Percentiles rank a stretch among this genome's conserved stretches.
Conservation (phyloP, 768 basidiomycete genomes). For the Neoboletus magnificus region DNA sequence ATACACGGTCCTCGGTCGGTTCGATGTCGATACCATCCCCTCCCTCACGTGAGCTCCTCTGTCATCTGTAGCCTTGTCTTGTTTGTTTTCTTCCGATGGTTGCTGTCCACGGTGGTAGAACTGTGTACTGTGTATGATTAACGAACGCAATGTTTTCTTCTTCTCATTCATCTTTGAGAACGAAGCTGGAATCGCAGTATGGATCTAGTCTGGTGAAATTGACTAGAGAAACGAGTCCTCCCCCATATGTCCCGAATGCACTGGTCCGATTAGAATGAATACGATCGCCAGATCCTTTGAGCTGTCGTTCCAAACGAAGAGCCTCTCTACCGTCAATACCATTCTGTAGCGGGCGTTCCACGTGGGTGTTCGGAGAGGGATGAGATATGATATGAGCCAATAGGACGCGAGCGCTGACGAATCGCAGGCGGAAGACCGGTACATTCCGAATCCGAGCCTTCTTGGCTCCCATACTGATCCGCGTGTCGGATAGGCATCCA, state of each 20-base stretch:
- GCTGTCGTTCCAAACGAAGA: too few species aligned
- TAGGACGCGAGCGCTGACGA: too few species aligned
- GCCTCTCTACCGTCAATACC: too few species aligned
- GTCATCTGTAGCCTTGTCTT: background rate
- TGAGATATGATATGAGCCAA: background rate
- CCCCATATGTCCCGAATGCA: too few species aligned
- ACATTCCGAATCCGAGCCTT: background rate
- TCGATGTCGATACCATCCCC: background rate
- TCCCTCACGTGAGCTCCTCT: background rate
- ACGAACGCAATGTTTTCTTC: background rate
- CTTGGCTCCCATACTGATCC: background rate
- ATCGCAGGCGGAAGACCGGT: background rate
- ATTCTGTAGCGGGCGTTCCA: too few species aligned
- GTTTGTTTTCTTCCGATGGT: background rate
- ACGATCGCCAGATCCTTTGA: too few species aligned
- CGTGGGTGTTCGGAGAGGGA: background rate
- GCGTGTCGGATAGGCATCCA: background rate
- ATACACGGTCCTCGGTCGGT: background rate
- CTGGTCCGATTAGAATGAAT: too few species aligned
- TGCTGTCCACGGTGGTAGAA: background rate
- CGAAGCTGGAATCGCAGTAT: too few species aligned
- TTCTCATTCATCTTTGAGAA: background rate
- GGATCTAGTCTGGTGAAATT: too few species aligned
- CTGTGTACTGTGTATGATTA: background rate
- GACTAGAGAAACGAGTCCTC: too few species aligned